Evolutionary conservation across 2,329 filamentous ascomycete genomes (phyloP).

Genomic region (Triangularia setosa): DNA sequence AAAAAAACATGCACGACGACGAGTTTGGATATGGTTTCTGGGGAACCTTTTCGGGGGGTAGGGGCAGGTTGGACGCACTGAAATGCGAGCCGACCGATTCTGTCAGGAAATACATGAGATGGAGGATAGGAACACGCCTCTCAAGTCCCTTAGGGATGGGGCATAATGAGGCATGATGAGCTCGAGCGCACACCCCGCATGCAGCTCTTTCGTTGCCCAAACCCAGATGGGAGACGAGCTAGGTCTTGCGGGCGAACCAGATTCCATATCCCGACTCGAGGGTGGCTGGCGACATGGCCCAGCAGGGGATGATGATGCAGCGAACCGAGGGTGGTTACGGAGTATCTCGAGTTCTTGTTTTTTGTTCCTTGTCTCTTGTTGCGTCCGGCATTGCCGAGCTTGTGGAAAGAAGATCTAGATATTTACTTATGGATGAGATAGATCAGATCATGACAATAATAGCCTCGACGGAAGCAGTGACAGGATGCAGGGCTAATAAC

Average conservation of each 20-base stretch:
- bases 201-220: slow-evolving; percentile 1
- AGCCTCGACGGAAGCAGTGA: not conserved
- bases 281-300: not conserved
- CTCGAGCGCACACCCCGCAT: slow-evolving; percentile 4
- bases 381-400: too few species aligned
- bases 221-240: not conserved
- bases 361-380: not conserved
- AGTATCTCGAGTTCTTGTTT: not conserved
- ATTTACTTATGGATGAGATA: not conserved
- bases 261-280: not conserved
- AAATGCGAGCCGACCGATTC: not conserved
- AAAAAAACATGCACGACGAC: not conserved
- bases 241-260: not conserved
- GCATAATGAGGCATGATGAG: not conserved
- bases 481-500: not conserved
- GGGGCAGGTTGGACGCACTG: too few species aligned
- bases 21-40: too few species aligned
- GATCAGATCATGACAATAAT: not conserved
- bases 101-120: not conserved
- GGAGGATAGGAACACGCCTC: not conserved
- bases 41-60: too few species aligned
- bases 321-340: not conserved
- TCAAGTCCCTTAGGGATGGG: not conserved
- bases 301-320: not conserved
- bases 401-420: not conserved